Evolutionary conservation across 345 rosid genomes (phyloP), one percentile per base, ranked within the genome.

Genomic region (Eutrema heterophyllum): DNA sequence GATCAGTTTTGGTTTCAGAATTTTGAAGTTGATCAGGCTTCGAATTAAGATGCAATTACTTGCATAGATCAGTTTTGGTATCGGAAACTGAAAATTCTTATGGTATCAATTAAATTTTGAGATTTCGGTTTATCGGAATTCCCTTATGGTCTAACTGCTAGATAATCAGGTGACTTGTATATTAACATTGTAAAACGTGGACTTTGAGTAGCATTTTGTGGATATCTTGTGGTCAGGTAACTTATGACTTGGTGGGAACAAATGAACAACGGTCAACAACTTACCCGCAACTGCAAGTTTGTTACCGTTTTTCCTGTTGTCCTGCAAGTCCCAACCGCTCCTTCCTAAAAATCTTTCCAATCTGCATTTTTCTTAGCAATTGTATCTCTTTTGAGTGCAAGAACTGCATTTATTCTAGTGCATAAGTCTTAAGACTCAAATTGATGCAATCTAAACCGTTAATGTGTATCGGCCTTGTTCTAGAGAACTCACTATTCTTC

Each of bases 181-280:
- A 16, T 16, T 40, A 26, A 12, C 38, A 38, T 14, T 56, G 65
- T 16, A 55, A 64, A 24, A 16, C 40, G 26, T 52, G 68, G 46
- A 16, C 21, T 41, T 15, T 40, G 39, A 46, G 24, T 30, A 32
- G 75, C 39, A 27, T 51, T 26, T 27, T 38, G 46, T 61, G 51
- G 36, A 16, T 45, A 29, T 29, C 12, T 67, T 76, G 56, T 64
- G 70, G 46, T 59, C 86, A 95, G 98, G 78, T 95, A 53, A 95
- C 97, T 15, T 95, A 90, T 78, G 78, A 95, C 99, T 63, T 95
- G 98, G 99, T 92, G 99, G 98, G 99, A 95, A 74, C 99, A 95
- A 83, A 84, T 95, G 38, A 98, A 95, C 78, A 92, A 63, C 24
- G 98, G 99, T 60, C 87, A 95, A 82, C 98, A 95, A 80, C 97